Percentiles rank a stretch among this genome's conserved stretches.
These are phyloP conservation scores for Aspergillus sparsus DNA, from an alignment of 495 filamentous ascomycete genomes.

Conservation along the genomic window DNA sequence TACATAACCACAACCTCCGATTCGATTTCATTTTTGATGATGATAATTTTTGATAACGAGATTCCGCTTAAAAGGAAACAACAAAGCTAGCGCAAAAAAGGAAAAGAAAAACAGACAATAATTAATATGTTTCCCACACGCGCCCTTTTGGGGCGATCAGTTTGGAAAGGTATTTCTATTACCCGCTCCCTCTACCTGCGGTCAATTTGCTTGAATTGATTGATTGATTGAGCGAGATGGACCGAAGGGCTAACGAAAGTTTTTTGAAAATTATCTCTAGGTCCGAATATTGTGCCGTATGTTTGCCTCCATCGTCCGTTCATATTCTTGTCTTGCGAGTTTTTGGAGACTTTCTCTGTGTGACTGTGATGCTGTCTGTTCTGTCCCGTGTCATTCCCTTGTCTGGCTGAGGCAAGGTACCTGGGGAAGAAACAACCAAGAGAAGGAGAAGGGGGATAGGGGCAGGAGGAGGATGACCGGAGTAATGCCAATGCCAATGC, in stretches of 20 bases:
- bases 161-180: constrained; percentile 65
- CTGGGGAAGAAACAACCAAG: neutral
- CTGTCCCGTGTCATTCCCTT: too few species aligned
- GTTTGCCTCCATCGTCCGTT: constrained; percentile 24
- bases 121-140: constrained; percentile 61
- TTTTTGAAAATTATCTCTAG: constrained; percentile 22
- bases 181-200: neutral
- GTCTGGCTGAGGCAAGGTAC: too few species aligned
- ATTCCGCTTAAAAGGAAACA: neutral
- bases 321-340: neutral
- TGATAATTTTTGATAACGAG: constrained; percentile 3
- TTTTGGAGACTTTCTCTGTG: too few species aligned
- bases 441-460: neutral
- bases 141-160: constrained; percentile 63
- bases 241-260: neutral
- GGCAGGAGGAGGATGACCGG: neutral
- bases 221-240: too few species aligned
- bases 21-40: too few species aligned
- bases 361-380: too few species aligned
- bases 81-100: constrained; percentile 10
- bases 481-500: neutral
- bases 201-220: too few species aligned
- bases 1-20: constrained; percentile 10
- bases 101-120: neutral
- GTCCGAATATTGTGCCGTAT: constrained; percentile 58